Evolutionary conservation across 495 filamentous ascomycete genomes (phyloP).

Genomic region (Xylaria palmicola): DNA sequence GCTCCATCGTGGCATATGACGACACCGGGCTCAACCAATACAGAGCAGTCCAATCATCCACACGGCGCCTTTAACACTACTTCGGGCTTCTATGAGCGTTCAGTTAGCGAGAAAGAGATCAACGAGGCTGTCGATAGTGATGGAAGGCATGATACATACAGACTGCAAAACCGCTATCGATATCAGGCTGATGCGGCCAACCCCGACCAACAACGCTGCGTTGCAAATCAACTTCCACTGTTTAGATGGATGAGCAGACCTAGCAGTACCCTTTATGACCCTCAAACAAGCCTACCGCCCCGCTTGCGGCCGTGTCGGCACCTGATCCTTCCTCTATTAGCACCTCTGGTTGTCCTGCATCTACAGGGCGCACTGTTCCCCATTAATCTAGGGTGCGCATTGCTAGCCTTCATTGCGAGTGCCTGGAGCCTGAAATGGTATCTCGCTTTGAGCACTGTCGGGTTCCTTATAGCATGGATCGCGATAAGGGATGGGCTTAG

Average conservation of each 20-base stretch:
- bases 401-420: background rate
- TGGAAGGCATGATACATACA: background rate
- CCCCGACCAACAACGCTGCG: background rate
- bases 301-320: background rate
- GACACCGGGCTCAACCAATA: conserved; percentile 1
- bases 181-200: background rate
- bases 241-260: background rate
- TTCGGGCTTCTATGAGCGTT: background rate
- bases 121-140: background rate
- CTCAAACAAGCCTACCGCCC: background rate
- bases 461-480: background rate
- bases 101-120: background rate
- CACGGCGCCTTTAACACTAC: background rate
- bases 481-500: background rate
- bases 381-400: background rate
- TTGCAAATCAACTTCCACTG: background rate
- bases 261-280: background rate
- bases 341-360: background rate
- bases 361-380: background rate
- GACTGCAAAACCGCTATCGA: background rate
- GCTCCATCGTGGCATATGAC: background rate
- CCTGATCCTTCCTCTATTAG: background rate
- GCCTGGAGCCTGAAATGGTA: background rate
- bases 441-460: background rate
- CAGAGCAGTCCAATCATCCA: conserved; percentile 2